Conservation (phyloP, 1,139 yeast species). For the Entelexis paramagnoliae region DNA sequence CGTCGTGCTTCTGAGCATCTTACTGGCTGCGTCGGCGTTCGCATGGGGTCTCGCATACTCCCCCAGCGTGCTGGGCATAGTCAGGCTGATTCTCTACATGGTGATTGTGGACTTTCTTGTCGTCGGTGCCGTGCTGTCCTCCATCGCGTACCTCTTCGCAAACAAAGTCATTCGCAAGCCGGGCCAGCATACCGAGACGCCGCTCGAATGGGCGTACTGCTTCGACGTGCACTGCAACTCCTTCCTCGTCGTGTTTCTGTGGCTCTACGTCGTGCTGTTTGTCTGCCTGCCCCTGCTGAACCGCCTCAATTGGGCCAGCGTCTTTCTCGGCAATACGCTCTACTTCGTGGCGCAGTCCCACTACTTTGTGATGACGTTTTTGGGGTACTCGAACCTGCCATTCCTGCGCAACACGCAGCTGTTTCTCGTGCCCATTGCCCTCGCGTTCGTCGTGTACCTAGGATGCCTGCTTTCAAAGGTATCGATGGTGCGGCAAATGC, state of each 20-base stretch:
- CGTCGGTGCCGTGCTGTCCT: conserved; percentile 59
- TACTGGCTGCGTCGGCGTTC: conserved; percentile 61
- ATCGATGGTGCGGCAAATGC: conserved; percentile 62
- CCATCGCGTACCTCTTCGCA: conserved; percentile 62
- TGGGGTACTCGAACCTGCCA: conserved; percentile 80
- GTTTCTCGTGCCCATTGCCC: conserved; percentile 47
- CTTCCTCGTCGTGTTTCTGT: conserved; percentile 69
- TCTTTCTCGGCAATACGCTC: conserved; percentile 65
- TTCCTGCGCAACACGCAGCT: conserved; percentile 56
- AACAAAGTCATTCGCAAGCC: conserved; percentile 46
- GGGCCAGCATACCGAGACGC: conserved; percentile 23
- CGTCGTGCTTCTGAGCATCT: conserved; percentile 54
- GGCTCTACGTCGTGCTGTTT: conserved; percentile 67
- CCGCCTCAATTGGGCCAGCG: conserved; percentile 51
- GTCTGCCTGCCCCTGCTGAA: conserved; percentile 61
- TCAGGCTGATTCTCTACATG: conserved; percentile 64
- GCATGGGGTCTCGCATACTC: conserved; percentile 88
- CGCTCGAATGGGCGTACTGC: conserved; percentile 85
- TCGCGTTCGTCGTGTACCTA: conserved; percentile 48
- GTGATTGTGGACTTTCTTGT: conserved; percentile 72
- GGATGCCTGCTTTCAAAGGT: conserved; percentile 49
- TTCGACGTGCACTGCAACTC: conserved; percentile 90
- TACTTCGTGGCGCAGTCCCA: conserved; percentile 64
- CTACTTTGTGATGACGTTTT: conserved; percentile 69
- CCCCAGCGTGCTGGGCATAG: conserved; percentile 48